Evolutionary conservation across 192 early-diverging fungal species (phyloP).

Genomic region (Gonapodya sp.): DNA sequence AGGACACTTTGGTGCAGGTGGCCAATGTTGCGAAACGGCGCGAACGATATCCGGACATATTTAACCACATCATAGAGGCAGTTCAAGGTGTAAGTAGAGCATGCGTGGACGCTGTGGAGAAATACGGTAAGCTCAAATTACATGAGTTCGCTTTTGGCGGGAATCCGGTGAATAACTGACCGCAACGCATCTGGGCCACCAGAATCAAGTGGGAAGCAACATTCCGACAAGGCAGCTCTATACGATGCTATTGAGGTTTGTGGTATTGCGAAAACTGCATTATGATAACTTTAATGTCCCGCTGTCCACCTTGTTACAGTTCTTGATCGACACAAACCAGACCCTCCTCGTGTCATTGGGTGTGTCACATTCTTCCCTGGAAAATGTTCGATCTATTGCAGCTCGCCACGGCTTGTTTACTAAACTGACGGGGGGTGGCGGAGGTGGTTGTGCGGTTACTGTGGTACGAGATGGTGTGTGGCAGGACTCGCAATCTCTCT

Average conservation of each 20-base stretch:
- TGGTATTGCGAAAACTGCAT: background rate
- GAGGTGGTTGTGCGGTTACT: constrained; percentile 90
- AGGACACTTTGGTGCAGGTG: constrained; percentile 80
- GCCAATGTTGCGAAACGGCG: constrained; percentile 57
- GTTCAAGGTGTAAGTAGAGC: background rate
- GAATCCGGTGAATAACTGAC: background rate
- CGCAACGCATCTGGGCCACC: too few relatives aligned
- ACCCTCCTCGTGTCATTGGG: constrained; percentile 63
- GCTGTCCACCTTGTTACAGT: constrained; percentile 25
- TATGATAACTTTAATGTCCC: background rate
- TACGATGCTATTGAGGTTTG: background rate
- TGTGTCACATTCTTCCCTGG: constrained; percentile 74
- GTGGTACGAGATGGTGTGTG: constrained; percentile 34
- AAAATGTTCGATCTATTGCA: constrained; percentile 62
- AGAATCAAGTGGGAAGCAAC: background rate
- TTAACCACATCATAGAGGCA: constrained; percentile 3
- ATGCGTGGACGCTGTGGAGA: background rate
- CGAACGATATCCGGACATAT: constrained; percentile 16
- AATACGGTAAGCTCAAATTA: background rate
- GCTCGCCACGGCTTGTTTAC: constrained; percentile 48
- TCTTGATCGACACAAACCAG: constrained; percentile 79
- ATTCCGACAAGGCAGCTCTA: background rate
- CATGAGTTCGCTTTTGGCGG: background rate
- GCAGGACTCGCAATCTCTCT: constrained; percentile 12
- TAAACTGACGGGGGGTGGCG: constrained; percentile 95